Base-by-base conservation (phyloP, 2,329 filamentous ascomycete genomes). In the Epichloe amarillans region DNA sequence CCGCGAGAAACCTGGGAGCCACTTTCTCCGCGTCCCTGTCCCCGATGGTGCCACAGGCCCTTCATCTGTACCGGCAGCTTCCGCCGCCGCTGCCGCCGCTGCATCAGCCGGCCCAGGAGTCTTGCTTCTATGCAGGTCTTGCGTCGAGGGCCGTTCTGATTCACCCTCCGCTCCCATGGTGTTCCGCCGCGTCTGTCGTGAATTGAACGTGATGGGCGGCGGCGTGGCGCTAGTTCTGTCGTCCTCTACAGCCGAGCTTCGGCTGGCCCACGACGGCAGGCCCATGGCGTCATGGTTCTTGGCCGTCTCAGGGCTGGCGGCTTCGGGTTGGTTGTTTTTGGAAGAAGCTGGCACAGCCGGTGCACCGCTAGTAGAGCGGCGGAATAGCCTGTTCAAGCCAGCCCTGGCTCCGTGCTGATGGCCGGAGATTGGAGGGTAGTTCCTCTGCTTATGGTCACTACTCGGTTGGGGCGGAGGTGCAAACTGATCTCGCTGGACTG, bases 201-300 rank as follows among this genome's bases (percentile, higher is more conserved):
- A 64, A 47, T 72, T 74, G 15, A 76, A 68, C 66, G 73, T 62
- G 47, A 80, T 80, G 2, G 77, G 77, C 4, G 77, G 77, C 3
- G 77, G 77, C 7, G 77, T 80, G 0, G 75, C 73, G 33, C 76
- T 72, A 1, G 66, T 61, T 4, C 69, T 61, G 10, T 75, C 72
- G 4, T 74, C 72, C 1, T 72, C 71, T 0, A 56, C 52, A 0
- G 62, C 52, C 3, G 65, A 62, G 14, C 56, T 62, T 15, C 69
- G 63, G 49, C 62, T 65, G 6, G 62, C 62, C 67, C 65, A 72
- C 8, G 65, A 71, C 8, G 65, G 71, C 37, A 69, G 58, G 6
- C 70, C 72, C 48, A 70, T 66, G 0, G 57, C 49, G 6, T 56
- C 50, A 33, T 59, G 58, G 39, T 53, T 58, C 52, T 57, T 59